Evolutionary conservation across 768 basidiomycete genomes (phyloP).

Genomic region (Exsudoporus frostii): DNA sequence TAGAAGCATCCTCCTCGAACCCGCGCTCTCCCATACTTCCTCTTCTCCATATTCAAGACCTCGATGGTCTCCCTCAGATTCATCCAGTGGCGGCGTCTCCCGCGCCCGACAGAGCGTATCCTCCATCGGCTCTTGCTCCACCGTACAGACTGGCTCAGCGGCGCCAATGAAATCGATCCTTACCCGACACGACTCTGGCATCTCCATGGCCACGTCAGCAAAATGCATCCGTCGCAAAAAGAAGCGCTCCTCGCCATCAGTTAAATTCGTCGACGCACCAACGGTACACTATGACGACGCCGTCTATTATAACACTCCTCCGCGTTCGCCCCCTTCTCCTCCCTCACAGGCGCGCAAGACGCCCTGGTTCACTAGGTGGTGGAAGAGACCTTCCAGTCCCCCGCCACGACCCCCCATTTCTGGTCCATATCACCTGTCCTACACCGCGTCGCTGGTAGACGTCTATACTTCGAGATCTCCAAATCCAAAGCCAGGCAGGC

Average conservation of each 20-base stretch:
- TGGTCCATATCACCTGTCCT: constrained; percentile 30
- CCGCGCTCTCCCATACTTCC: constrained; percentile 4
- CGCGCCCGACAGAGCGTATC: constrained; percentile 38
- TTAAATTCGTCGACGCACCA: constrained; percentile 68
- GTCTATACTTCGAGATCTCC: constrained; percentile 11
- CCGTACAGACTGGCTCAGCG: constrained; percentile 22
- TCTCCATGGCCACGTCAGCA: constrained; percentile 40
- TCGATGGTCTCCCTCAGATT: constrained; percentile 18
- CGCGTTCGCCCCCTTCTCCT: constrained; percentile 9
- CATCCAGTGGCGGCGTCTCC: constrained; percentile 11
- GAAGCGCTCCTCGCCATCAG: constrained; percentile 43
- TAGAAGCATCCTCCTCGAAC: constrained; percentile 30
- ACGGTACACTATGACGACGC: constrained; percentile 48
- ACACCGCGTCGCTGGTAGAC: constrained; percentile 33
- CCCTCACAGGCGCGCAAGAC: constrained; percentile 6
- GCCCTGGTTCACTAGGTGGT: constrained; percentile 30
- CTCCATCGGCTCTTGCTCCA: constrained; percentile 36
- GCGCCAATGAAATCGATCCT: constrained; percentile 54
- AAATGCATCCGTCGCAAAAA: constrained; percentile 24
- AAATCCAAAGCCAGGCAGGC: constrained; percentile 21
- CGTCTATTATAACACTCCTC: constrained; percentile 13
- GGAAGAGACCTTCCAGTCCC: constrained; percentile 17
- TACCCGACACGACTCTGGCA: constrained; percentile 47
- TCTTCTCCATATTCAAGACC: constrained; percentile 21
- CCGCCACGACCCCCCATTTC: constrained; percentile 30